phyloP scores from a whole-genome alignment of 179 eudicot genomes.

The Spergularia azorica region DNA sequence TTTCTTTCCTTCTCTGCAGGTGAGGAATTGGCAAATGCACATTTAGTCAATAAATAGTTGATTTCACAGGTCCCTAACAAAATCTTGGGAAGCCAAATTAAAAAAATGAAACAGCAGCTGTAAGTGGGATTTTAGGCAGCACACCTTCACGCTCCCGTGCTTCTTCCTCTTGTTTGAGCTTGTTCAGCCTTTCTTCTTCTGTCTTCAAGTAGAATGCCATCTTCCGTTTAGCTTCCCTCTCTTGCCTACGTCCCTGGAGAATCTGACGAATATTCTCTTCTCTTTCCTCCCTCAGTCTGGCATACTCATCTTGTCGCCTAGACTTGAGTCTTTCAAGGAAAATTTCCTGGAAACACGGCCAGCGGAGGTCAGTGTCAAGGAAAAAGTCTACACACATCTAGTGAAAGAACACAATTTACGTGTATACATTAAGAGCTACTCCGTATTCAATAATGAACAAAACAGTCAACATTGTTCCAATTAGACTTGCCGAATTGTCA shows the following conservation, averaged over 20 bases:
- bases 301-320: constrained; percentile 54
- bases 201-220: constrained; percentile 59
- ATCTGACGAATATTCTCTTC: constrained; percentile 49
- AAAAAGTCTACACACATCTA: no score
- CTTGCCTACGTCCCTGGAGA: constrained; percentile 55
- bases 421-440: no score
- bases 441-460: no score
- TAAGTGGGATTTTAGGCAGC: no score
- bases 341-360: constrained; percentile 28
- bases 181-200: constrained; percentile 70
- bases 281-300: constrained; percentile 56
- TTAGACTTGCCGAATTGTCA: no score
- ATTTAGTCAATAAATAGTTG: background rate
- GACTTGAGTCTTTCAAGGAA: constrained; percentile 67
- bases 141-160: constrained; percentile 81
- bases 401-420: no score
- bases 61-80: background rate
- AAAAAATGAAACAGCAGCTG: background rate
- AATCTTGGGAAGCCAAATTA: no score
- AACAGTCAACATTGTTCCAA: no score
- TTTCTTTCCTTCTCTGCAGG: constrained; percentile 75
- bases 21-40: background rate
- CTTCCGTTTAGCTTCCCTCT: constrained; percentile 65
- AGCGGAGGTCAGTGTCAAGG: background rate
- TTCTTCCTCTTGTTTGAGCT: constrained; percentile 71